Base-by-base conservation (phyloP, 2,329 filamentous ascomycete genomes). In the Pseudogymnoascus sp. region DNA sequence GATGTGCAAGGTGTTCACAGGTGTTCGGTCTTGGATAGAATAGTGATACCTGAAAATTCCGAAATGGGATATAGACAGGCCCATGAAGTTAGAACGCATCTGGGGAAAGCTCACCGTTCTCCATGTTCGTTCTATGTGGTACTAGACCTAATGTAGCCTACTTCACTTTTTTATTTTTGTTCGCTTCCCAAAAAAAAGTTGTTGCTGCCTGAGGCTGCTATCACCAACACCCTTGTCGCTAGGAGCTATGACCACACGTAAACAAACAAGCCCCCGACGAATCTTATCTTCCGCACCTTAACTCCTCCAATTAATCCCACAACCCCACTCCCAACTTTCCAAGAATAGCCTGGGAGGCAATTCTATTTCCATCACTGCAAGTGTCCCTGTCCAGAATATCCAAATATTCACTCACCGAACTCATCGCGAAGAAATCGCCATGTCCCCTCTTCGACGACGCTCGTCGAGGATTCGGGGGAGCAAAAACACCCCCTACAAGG, bases 381-480 rank as follows among this genome's bases (percentile, higher is more conserved):
- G 25, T 28, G 14, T 62, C 44, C 25, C 37, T 44, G n/a, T 62
- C 10, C 14, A 31, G 59, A 28, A 16, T 60, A 25, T 50, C 38
- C 16, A 59, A 23, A 59, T n/a, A 33, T 31, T 31, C 33, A 3
- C 33, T 8, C 23, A 8, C 14, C 50, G n/a, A 59, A 10, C 53
- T 5, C 53, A 18, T 59, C 31, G 11, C 31, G 4, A 16, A 63
- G 16, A 44, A 25, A 1, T 11, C 40, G 21, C 31, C n/a, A 63
- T 63, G 56, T 64, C 64, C 23, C 62, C 63, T 16, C 63, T 69
- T 64, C 70, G 70, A 60, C 72, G 72, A 66, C 69, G 72, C 6
- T 73, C 72, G 6, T 69, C 70, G 10, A 67, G 72, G 63, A 69
- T 74, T 47, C 70, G 70, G 28, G 53, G 67, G n/a, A 66, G 62